These are phyloP conservation scores for Kazachstania bromeliacearum DNA, from an alignment of 805 yeast species.

Conservation along the genomic window DNA sequence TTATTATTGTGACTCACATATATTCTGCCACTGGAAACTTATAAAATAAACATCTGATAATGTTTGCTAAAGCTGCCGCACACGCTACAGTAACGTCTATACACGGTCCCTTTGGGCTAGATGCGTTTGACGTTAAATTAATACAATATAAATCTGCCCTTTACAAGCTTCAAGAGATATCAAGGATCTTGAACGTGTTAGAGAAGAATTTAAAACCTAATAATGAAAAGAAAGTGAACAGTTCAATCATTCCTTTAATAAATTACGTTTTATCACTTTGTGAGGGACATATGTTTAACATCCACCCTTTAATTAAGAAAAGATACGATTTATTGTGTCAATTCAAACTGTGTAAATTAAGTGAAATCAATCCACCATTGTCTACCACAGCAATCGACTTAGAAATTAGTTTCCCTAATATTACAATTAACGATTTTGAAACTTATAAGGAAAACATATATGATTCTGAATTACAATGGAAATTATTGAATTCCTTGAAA, in stretches of 20 bases:
- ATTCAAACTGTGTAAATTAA: conserved; percentile 19
- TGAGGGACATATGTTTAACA: conserved; percentile 35
- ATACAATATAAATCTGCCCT: conserved; percentile 51
- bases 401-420: conserved; percentile 13
- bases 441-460: conserved; percentile 17
- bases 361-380: conserved; percentile 15
- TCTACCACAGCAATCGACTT: conserved; percentile 15
- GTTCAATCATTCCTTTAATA: conserved; percentile 26
- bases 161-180: conserved; percentile 35
- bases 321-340: conserved; percentile 31
- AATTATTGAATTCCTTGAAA: conserved; percentile 17
- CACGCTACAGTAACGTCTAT: conserved; percentile 27
- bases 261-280: conserved; percentile 30
- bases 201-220: conserved; percentile 19
- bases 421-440: conserved; percentile 7
- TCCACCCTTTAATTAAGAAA: conserved; percentile 33
- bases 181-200: conserved; percentile 28
- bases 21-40: too few relatives aligned
- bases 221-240: conserved; percentile 8
- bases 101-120: conserved; percentile 29
- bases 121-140: conserved; percentile 45
- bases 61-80: conserved; percentile 29
- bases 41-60: background rate
- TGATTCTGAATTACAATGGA: conserved; percentile 20
- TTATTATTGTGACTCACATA: too few relatives aligned